Evolutionary conservation across 495 filamentous ascomycete species (phyloP), one percentile per base, ranked within the genome.

Genomic region (Penicillium atrosanguineum): DNA sequence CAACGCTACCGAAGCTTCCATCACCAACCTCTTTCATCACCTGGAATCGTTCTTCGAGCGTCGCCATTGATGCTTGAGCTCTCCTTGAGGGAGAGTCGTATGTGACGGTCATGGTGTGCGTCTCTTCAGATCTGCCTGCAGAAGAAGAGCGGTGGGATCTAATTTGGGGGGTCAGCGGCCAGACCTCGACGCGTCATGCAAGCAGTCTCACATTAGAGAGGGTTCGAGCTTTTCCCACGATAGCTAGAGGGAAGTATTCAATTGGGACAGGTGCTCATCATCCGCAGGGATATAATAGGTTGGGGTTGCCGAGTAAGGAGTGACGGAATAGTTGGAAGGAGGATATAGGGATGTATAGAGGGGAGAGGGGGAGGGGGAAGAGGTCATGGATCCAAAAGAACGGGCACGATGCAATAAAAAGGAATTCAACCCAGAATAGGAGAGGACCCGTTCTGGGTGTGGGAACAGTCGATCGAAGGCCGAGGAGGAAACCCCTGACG

Each of bases 11-110:
- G 62, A 99, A 99, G 69, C 93, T 97, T 50, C 94, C 94, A 87
- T 99, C 94, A 7, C 94, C 94, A 61, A 99, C 92, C 57, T 99
- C 94, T 72, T 97, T 99, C 59, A 97, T 73, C 37, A 99, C 85
- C 71, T 99, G 94, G 65, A 96, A 99, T 56, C 90, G 85, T 68
- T 97, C 94, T 69, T 89, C 85, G 12, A 91, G 77, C 25, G 77
- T 76, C 7, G 81, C 64, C 52, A 78, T 72, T 52, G 81, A 77
- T 46, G 69, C 68, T 15, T 74, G 70, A 25, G 77, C 74, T 64
- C 77, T 79, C 55, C 84, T 77, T 56, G 82, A 76, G 64, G 82
- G 75, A 44, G 79, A 59, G 48, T 89, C 86, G 64, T 87, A 83
- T 63, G 81, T 73, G 65, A 87, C 79, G 21, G 85, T 84, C 88